These are phyloP conservation scores for Fusarium cicatricum DNA, from an alignment of 2,329 filamentous ascomycete species.

Conservation along the genomic window DNA sequence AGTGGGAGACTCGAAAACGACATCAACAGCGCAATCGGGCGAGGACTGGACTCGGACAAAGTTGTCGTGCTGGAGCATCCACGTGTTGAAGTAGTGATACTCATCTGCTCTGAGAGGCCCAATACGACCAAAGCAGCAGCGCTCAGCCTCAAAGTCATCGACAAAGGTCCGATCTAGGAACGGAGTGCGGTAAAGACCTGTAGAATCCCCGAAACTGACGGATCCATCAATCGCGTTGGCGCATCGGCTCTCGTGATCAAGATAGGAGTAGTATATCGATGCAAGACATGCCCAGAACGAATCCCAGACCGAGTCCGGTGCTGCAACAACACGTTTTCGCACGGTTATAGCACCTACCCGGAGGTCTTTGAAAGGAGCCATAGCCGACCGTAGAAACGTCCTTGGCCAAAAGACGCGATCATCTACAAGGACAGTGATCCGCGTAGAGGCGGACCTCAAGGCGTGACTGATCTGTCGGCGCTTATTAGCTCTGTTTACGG, in stretches of 20 bases:
- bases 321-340: slow-evolving; percentile 4
- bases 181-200: slow-evolving; percentile 15
- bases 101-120: slow-evolving; percentile 24
- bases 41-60: slow-evolving; percentile 18
- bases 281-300: slow-evolving; percentile 11
- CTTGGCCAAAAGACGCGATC: slow-evolving; percentile 25
- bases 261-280: slow-evolving; percentile 1
- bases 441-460: background rate
- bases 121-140: slow-evolving; percentile 7
- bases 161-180: slow-evolving; percentile 3
- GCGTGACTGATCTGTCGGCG: slow-evolving; percentile 30
- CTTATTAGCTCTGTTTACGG: slow-evolving; percentile 20
- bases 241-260: slow-evolving; percentile 10
- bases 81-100: slow-evolving; percentile 20
- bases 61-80: slow-evolving; percentile 12
- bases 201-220: slow-evolving; percentile 1
- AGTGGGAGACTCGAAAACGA: background rate
- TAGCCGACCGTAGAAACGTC: slow-evolving; percentile 11
- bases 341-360: slow-evolving; percentile 20
- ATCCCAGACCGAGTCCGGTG: background rate
- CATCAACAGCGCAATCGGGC: background rate
- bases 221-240: slow-evolving; percentile 20
- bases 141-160: slow-evolving; percentile 16
- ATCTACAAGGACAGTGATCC: slow-evolving; percentile 20
- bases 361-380: slow-evolving; percentile 10